phyloP scores from a whole-genome alignment of 305 asterid species.

The Solanum hybrid region DNA sequence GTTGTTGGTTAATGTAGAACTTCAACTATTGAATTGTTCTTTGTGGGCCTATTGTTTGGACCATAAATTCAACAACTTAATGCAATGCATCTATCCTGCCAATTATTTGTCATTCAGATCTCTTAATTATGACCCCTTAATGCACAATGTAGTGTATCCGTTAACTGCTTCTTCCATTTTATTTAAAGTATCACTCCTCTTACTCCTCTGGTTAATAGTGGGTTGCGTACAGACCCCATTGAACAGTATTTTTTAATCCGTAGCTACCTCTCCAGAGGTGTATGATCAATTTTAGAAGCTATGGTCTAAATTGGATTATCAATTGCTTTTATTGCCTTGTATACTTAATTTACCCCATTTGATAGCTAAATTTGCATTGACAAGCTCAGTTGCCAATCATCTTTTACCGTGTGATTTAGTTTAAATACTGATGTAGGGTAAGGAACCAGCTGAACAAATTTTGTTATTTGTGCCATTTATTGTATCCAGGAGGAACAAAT shows the following conservation, averaged over 20 bases:
- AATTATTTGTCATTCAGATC: not conserved
- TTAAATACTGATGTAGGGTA: not conserved
- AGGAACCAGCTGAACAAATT: not conserved
- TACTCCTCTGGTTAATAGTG: not conserved
- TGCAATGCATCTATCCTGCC: not conserved
- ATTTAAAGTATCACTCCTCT: not conserved
- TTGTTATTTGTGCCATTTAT: not conserved
- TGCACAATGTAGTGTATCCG: not conserved
- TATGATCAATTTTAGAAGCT: not conserved
- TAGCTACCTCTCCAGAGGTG: not conserved
- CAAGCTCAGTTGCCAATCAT: not conserved
- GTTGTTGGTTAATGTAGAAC: not conserved
- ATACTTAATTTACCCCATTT: not conserved
- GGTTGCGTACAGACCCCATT: not conserved
- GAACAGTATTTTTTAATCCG: not conserved
- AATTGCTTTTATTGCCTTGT: not conserved
- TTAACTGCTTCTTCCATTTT: not conserved
- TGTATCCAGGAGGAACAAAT: not conserved
- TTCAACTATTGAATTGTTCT: not conserved
- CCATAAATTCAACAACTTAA: not conserved
- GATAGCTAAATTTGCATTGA: not conserved
- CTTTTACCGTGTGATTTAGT: not conserved
- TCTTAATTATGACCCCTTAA: not conserved
- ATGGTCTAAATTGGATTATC: not conserved
- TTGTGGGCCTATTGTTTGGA: not conserved